These are phyloP conservation scores for Astraeus odoratus DNA, from an alignment of 768 basidiomycete genomes.

Conservation along the genomic window DNA sequence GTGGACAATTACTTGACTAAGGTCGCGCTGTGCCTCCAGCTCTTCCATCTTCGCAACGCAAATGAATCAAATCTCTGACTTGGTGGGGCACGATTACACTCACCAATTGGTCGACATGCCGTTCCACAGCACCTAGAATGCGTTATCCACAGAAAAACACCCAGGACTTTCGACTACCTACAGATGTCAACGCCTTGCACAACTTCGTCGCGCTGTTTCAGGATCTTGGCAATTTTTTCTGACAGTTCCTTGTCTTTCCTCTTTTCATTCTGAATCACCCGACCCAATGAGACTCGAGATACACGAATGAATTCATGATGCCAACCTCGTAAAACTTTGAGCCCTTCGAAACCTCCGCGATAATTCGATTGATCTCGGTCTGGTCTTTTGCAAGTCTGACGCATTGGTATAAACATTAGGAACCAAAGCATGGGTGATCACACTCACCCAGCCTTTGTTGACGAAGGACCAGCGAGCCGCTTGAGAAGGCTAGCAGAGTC, in stretches of 20 bases:
- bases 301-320: constrained; percentile 3
- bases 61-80: not conserved
- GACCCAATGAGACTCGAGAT: not conserved
- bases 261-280: constrained; percentile 66
- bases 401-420: not conserved
- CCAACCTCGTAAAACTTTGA: constrained; percentile 85
- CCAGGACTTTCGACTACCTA: constrained; percentile 26
- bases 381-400: constrained; percentile 67
- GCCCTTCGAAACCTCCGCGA: constrained; percentile 86
- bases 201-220: constrained; percentile 56
- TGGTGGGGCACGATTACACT: constrained; percentile 17
- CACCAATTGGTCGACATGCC: constrained; percentile 63
- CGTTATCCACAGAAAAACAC: not conserved
- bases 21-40: constrained; percentile 69
- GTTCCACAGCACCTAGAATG: constrained; percentile 50
- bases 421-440: constrained; percentile 7
- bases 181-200: constrained; percentile 51
- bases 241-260: constrained; percentile 83
- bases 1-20: constrained; percentile 83
- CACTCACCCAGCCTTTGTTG: constrained; percentile 80
- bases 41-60: constrained; percentile 42
- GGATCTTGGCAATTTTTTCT: constrained; percentile 61
- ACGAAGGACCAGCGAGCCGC: constrained; percentile 82
- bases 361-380: constrained; percentile 79
- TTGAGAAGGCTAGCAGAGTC: constrained; percentile 64